Evolutionary conservation across 78 protist species (phyloP).

Genomic region (Dictyostelium capitatum): DNA sequence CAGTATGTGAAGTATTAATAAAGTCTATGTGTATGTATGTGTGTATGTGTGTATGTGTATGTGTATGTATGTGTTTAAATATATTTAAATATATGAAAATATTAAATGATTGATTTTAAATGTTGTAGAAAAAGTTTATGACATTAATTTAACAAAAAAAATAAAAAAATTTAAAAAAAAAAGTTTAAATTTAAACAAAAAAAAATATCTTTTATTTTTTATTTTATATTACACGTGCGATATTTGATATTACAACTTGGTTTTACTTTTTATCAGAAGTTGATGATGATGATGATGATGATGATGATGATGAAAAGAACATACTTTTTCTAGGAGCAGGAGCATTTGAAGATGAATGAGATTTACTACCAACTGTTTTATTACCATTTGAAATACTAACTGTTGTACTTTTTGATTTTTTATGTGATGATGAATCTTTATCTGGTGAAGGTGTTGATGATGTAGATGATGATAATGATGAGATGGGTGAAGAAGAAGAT

Average conservation of each 20-base stretch:
- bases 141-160: no score
- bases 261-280: no score
- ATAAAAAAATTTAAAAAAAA: no score
- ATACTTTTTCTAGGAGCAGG: constrained; percentile 12
- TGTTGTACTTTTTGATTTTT: constrained; percentile 6
- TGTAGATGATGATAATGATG: not conserved
- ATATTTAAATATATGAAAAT: not conserved
- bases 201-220: no score
- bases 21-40: no score
- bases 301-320: not conserved
- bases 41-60: no score
- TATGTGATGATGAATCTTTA: not conserved
- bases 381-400: not conserved
- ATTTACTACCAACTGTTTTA: not conserved
- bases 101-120: not conserved
- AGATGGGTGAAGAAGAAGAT: not conserved
- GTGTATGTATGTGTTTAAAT: no score
- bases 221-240: no score
- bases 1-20: no score
- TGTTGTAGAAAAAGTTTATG: not conserved
- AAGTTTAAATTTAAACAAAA: no score
- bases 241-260: no score
- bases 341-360: not conserved
- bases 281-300: not conserved
- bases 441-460: not conserved